phyloP scores from a whole-genome alignment of 2,329 filamentous ascomycete species.

The Talaromyces sp. region DNA sequence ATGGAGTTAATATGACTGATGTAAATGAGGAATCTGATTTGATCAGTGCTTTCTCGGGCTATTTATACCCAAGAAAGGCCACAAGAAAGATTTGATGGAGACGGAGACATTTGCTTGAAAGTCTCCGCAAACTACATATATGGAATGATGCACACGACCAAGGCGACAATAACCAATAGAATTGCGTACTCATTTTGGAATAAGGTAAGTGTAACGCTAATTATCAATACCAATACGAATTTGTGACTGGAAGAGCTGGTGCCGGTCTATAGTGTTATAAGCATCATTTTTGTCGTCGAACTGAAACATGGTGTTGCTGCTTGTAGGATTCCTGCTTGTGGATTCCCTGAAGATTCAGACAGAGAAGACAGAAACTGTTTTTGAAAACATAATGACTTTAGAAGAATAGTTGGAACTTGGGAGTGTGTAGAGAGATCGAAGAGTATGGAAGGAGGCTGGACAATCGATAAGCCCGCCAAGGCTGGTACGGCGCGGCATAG shows the following conservation, averaged over 20 bases:
- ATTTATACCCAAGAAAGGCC: background rate
- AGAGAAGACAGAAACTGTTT: background rate
- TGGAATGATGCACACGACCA: background rate
- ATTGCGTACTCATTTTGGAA: background rate
- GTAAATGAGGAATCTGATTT: background rate
- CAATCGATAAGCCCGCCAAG: background rate
- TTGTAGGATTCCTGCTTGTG: background rate
- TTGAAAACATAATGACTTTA: background rate
- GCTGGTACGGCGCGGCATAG: slow-evolving; percentile 19
- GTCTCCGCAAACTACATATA: background rate
- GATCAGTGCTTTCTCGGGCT: background rate
- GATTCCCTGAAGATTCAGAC: background rate
- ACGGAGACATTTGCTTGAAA: background rate
- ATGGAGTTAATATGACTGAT: background rate
- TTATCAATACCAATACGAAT: background rate
- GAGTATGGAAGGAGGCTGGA: background rate
- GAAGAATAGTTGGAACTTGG: background rate
- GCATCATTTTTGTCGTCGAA: background rate
- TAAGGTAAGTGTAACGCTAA: background rate
- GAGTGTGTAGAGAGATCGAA: background rate
- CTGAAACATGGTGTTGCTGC: background rate
- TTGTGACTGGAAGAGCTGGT: background rate
- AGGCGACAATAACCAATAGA: background rate
- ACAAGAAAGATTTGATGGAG: background rate
- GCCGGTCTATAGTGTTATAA: background rate